Evolutionary conservation across 768 basidiomycete genomes (phyloP).

Genomic region (Suillus sp.): DNA sequence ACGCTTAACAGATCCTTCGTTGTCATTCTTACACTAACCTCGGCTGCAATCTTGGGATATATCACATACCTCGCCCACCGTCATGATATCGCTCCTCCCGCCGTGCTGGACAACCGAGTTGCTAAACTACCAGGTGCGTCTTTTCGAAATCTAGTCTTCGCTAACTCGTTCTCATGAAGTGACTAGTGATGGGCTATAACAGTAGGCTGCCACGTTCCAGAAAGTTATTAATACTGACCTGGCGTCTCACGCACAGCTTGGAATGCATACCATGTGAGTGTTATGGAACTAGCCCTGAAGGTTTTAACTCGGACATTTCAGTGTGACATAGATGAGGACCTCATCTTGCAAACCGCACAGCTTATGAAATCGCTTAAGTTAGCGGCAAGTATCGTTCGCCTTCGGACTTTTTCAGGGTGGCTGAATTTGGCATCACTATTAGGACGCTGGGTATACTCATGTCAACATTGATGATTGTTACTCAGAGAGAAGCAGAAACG

Average conservation of each 20-base stretch:
- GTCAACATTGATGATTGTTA: constrained; percentile 70
- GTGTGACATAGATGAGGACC: constrained; percentile 60
- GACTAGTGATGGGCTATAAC: constrained; percentile 62
- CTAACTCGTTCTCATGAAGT: background rate
- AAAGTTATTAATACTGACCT: constrained; percentile 11
- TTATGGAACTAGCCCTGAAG: background rate
- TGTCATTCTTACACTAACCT: constrained; percentile 17
- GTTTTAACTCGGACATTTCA: constrained; percentile 24
- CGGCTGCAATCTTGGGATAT: constrained; percentile 26
- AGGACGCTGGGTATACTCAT: constrained; percentile 61
- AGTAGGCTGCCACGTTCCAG: constrained; percentile 40
- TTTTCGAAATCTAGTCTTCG: background rate
- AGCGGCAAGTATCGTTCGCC: constrained; percentile 36
- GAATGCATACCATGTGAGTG: constrained; percentile 65
- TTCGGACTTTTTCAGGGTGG: background rate
- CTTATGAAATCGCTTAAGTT: constrained; percentile 56
- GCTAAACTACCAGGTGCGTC: constrained; percentile 40
- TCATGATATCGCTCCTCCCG: background rate
- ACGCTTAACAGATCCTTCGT: constrained; percentile 14
- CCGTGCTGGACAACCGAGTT: constrained; percentile 23
- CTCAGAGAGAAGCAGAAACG: constrained; percentile 55
- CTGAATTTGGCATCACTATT: constrained; percentile 4
- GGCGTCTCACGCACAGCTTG: constrained; percentile 45
- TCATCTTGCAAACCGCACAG: constrained; percentile 51
- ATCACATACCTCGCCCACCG: constrained; percentile 19